Conservation (phyloP, 345 rosid genomes). For the Raphanus raphanistrum region DNA sequence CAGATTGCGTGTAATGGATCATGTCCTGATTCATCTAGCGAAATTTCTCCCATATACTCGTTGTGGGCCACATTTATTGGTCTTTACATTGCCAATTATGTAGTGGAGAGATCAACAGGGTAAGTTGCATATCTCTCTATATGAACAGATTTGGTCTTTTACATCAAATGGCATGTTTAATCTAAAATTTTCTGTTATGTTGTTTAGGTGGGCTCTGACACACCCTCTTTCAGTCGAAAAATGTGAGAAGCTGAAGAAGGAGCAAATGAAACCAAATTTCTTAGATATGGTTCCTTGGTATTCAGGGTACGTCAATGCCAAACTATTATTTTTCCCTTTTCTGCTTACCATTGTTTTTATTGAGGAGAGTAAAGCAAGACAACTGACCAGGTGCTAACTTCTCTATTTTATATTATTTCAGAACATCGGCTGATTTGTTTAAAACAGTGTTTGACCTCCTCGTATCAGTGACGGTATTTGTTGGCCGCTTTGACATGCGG, state of each 20-base stretch:
- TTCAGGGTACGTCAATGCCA: constrained; percentile 70
- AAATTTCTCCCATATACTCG: constrained; percentile 97
- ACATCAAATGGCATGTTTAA: background rate
- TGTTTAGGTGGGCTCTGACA: constrained; percentile 93
- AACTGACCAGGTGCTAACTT: constrained; percentile 22
- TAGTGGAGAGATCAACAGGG: constrained; percentile 99
- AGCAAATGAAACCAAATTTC: constrained; percentile 91
- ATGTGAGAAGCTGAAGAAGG: constrained; percentile 70
- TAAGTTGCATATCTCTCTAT: constrained; percentile 43
- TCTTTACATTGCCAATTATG: constrained; percentile 97
- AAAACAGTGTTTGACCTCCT: constrained; percentile 96
- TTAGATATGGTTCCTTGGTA: constrained; percentile 99
- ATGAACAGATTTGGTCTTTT: constrained; percentile 10
- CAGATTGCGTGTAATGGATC: constrained; percentile 64
- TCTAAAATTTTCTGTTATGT: background rate
- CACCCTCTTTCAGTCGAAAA: constrained; percentile 88
- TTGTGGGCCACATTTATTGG: constrained; percentile 99
- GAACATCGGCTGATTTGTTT: constrained; percentile 98
- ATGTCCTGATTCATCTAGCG: constrained; percentile 81
- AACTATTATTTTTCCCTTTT: background rate
- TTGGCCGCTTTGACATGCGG: constrained; percentile 99
- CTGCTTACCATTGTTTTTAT: constrained; percentile 3
- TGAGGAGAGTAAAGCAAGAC: background rate
- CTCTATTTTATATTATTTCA: constrained; percentile 48
- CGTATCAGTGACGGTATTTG: constrained; percentile 95